These are phyloP conservation scores for Phoma sp. DNA, from an alignment of 2,329 filamentous ascomycete species.

Conservation along the genomic window DNA sequence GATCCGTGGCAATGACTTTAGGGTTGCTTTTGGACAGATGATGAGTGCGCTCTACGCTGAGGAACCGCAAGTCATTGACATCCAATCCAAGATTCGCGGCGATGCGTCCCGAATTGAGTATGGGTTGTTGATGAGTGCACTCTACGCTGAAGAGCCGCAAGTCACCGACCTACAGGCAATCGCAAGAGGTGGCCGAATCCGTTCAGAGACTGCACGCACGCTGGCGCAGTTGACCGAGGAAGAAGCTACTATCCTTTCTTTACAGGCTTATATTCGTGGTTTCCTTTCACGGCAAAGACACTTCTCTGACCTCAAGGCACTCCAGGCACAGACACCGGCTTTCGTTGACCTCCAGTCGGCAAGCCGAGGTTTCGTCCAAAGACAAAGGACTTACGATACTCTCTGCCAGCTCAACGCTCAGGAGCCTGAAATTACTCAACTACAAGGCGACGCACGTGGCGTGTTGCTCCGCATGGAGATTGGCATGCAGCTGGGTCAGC, in stretches of 20 bases:
- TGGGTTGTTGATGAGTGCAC: conserved; percentile 37
- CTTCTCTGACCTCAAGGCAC: conserved; percentile 55
- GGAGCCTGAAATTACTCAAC: conserved; percentile 67
- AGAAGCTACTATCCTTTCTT: conserved; percentile 51
- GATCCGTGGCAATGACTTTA: conserved; percentile 46
- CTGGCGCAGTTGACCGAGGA: conserved; percentile 53
- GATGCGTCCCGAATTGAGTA: conserved; percentile 34
- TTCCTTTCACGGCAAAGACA: conserved; percentile 54
- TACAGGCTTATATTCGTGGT: conserved; percentile 62
- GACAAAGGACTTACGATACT: conserved; percentile 66
- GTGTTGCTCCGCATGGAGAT: conserved; percentile 79
- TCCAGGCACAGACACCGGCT: conserved; percentile 63
- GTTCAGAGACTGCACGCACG: conserved; percentile 39
- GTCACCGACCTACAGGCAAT: conserved; percentile 51
- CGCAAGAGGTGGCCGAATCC: conserved; percentile 45
- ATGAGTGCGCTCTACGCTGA: conserved; percentile 43
- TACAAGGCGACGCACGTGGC: conserved; percentile 80
- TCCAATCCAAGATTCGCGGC: conserved; percentile 55
- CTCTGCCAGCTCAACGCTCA: conserved; percentile 74
- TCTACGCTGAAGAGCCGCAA: conserved; percentile 38
- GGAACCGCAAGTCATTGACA: conserved; percentile 36
- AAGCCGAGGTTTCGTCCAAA: conserved; percentile 69
- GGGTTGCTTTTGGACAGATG: conserved; percentile 36
- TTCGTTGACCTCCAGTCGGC: conserved; percentile 71
- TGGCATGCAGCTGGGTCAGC: conserved; percentile 73